phyloP scores from a whole-genome alignment of 2,329 filamentous ascomycete genomes.

The Hypoxylon rubiginosum region DNA sequence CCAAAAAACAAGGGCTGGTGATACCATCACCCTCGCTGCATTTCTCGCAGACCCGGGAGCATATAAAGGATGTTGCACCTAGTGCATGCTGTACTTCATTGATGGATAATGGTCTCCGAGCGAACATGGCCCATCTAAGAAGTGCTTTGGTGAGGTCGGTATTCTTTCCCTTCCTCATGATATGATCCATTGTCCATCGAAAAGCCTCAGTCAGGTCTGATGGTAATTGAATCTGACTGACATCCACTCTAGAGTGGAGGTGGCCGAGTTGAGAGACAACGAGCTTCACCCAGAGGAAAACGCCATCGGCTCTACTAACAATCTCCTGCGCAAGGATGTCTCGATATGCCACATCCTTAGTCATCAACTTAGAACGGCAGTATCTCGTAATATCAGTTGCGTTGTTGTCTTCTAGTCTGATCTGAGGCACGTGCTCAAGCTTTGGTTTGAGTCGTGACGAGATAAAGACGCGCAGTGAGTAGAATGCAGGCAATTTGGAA shows the following conservation, averaged over 20 bases:
- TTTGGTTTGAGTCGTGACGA: neutral
- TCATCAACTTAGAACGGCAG: neutral
- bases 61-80: neutral
- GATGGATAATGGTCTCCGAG: neutral
- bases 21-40: neutral
- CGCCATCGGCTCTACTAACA: neutral
- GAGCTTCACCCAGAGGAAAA: constrained; percentile 1
- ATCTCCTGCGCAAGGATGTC: neutral
- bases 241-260: neutral
- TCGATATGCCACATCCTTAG: neutral
- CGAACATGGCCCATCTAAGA: neutral
- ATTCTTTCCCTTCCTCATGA: neutral
- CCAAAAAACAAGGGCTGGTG: neutral
- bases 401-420: neutral
- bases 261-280: neutral
- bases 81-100: neutral
- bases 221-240: neutral
- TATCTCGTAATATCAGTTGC: neutral
- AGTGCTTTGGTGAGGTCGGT: neutral
- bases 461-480: neutral
- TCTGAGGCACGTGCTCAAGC: neutral
- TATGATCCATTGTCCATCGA: neutral
- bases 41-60: neutral
- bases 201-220: neutral
- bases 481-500: neutral